Conservation (phyloP, 1,284 basidiomycete species). For the Agroathelia rolfsii region DNA sequence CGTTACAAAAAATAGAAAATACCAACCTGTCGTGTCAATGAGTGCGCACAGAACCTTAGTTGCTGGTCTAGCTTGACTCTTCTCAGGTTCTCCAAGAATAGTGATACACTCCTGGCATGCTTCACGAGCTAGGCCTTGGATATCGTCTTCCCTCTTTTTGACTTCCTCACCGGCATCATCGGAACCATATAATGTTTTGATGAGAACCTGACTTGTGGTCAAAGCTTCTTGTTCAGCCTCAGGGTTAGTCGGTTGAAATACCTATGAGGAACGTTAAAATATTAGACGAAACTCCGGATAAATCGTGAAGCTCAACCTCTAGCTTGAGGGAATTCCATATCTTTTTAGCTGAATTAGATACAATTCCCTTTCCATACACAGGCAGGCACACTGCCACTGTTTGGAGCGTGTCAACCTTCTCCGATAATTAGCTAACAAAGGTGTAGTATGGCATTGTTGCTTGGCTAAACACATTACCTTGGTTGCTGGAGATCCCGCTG, state of each 20-base stretch:
- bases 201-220: constrained; percentile 57
- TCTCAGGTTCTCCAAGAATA: constrained; percentile 81
- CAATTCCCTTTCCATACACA: constrained; percentile 63
- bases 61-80: constrained; percentile 79
- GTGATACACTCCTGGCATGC: constrained; percentile 74
- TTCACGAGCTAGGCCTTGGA: constrained; percentile 57
- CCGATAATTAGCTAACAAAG: constrained; percentile 32
- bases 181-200: constrained; percentile 65
- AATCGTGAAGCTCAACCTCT: constrained; percentile 43
- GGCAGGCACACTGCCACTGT: constrained; percentile 72
- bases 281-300: constrained; percentile 2
- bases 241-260: constrained; percentile 81
- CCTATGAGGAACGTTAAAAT: constrained; percentile 33
- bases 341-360: constrained; percentile 56
- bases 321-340: constrained; percentile 84
- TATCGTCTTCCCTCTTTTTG: constrained; percentile 27
- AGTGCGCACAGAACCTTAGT: constrained; percentile 74
- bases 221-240: constrained; percentile 68
- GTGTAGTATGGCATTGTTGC: not conserved
- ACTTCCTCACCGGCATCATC: constrained; percentile 22
- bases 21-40: constrained; percentile 67
- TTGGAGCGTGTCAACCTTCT: constrained; percentile 74
- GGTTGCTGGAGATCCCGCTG: constrained; percentile 71
- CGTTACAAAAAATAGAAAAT: constrained; percentile 2
- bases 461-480: constrained; percentile 47